Percentiles rank a stretch among this genome's conserved stretches.
Conservation (phyloP, 2,329 filamentous ascomycete genomes). For the Drechslera avenae region DNA sequence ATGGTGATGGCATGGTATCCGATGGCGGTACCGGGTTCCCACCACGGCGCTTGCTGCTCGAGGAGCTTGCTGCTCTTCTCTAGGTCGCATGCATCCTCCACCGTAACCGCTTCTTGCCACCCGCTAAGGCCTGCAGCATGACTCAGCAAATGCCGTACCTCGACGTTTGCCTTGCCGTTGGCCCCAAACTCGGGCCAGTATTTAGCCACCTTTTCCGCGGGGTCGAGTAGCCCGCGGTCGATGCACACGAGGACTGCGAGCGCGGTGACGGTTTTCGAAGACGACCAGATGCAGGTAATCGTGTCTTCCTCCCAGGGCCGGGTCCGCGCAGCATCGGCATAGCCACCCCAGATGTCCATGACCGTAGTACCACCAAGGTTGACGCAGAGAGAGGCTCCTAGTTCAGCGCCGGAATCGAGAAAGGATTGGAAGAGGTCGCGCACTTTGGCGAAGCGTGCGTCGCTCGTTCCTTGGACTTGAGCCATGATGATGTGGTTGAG, state of each 20-base stretch:
- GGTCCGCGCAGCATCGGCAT: conserved; percentile 13
- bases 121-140: conserved; percentile 23
- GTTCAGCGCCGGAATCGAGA: conserved; percentile 17
- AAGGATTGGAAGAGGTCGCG: conserved; percentile 15
- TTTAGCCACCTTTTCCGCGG: conserved; percentile 21
- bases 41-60: conserved; percentile 20
- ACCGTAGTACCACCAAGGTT: conserved; percentile 25
- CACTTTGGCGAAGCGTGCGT: conserved; percentile 19
- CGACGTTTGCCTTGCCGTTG: conserved; percentile 21
- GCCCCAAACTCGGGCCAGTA: conserved; percentile 31
- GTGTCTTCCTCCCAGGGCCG: conserved; percentile 23
- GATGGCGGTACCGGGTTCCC: conserved; percentile 21
- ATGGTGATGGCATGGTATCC: conserved; percentile 24
- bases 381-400: conserved; percentile 24
- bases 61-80: conserved; percentile 14
- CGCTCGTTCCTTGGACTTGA: conserved; percentile 20
- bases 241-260: conserved; percentile 21
- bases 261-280: conserved; percentile 19
- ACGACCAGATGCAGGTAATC: conserved; percentile 25
- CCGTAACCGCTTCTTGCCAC: conserved; percentile 11
- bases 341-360: conserved; percentile 27
- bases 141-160: conserved; percentile 22
- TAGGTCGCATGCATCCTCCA: conserved; percentile 13
- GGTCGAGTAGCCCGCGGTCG: conserved; percentile 19
- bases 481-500: not conserved